phyloP scores from a whole-genome alignment of 192 early-diverging fungal genomes.

The Linnemannia elongata region DNA sequence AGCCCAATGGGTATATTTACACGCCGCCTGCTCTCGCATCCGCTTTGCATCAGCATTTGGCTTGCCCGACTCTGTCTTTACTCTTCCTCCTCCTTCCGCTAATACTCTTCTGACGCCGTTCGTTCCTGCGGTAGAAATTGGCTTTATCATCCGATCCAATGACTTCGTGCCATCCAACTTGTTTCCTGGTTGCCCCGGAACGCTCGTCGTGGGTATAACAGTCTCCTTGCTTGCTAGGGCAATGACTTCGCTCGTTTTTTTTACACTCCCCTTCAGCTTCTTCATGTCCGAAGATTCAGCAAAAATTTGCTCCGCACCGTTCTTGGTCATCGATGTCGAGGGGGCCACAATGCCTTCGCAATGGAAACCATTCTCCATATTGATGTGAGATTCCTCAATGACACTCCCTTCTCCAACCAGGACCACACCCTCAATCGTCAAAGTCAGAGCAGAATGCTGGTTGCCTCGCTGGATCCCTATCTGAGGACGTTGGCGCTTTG shows the following conservation, averaged over 20 bases:
- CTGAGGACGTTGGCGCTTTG: slow-evolving; percentile 22
- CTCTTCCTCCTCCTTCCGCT: background rate
- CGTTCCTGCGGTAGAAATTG: background rate
- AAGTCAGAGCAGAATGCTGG: background rate
- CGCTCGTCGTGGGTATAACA: background rate
- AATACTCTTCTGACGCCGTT: background rate
- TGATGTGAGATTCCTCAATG: background rate
- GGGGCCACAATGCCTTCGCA: background rate
- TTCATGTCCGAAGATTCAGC: background rate
- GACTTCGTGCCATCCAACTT: background rate
- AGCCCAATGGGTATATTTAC: background rate
- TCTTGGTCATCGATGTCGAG: background rate
- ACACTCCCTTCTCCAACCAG: background rate
- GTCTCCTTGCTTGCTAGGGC: background rate
- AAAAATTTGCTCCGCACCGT: background rate
- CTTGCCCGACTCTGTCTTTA: background rate
- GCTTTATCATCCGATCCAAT: background rate
- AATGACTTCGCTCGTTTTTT: background rate
- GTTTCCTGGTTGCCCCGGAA: background rate
- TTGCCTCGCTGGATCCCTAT: slow-evolving; percentile 6
- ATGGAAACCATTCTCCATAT: background rate
- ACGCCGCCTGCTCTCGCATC: background rate
- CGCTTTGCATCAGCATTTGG: background rate
- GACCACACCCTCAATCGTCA: background rate
- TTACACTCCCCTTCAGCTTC: background rate